Percentiles rank a stretch among this genome's conserved stretches.
Evolutionary conservation across 176 grass and related monocot genomes (phyloP).

Genomic region (Juncus effusus): DNA sequence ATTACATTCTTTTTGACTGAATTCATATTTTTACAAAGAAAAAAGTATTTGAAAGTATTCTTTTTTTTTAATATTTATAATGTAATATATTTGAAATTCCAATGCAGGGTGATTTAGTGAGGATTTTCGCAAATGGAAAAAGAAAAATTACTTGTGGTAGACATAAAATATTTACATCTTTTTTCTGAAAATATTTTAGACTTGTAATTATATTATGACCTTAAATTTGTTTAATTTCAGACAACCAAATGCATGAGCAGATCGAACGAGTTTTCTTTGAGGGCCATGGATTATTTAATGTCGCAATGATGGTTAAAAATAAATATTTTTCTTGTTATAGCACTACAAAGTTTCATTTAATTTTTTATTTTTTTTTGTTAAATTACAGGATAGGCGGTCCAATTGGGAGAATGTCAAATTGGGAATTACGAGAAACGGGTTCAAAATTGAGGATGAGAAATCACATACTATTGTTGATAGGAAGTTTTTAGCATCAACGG

Average conservation of each 20-base stretch:
- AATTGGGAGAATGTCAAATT: constrained; percentile 13
- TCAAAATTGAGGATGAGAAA: constrained; percentile 17
- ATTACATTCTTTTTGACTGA: no score
- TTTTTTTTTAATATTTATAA: constrained; percentile 2
- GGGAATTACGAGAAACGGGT: constrained; percentile 17
- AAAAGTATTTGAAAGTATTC: not conserved
- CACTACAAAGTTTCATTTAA: constrained; percentile 11
- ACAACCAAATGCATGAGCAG: constrained; percentile 25
- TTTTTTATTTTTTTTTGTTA: not conserved
- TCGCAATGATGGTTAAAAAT: constrained; percentile 23
- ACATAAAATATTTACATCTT: not conserved
- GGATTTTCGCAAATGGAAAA: constrained; percentile 29
- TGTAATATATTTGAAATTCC: not conserved
- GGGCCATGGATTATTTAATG: constrained; percentile 23
- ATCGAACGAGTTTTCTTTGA: constrained; percentile 31
- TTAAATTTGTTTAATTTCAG: constrained; percentile 17
- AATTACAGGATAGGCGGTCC: not conserved
- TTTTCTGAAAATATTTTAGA: not conserved
- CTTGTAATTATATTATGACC: not conserved
- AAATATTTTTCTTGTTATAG: not conserved
- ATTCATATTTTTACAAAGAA: no score
- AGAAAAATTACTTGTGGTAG: constrained; percentile 39
- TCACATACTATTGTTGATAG: constrained; percentile 1
- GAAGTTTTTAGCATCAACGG: constrained; percentile 21
- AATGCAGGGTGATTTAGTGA: constrained; percentile 32